A percentile compares a stretch with the other conserved stretches of the same genome.
phyloP scores from a whole-genome alignment of 2,329 filamentous ascomycete species.

The Basipetospora sp. region DNA sequence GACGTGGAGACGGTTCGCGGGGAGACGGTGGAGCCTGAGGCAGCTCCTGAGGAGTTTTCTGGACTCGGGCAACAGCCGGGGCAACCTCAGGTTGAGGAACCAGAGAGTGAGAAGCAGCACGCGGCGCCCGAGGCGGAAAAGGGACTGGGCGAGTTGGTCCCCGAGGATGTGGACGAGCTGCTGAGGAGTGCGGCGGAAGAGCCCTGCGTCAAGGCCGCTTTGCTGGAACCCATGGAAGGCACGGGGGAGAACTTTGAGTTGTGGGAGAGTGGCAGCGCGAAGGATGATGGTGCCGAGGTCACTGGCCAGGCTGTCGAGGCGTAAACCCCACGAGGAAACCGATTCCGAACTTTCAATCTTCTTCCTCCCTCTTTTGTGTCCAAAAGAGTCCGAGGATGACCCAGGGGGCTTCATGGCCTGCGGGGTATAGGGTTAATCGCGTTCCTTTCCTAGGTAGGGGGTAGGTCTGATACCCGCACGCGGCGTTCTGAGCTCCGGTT shows the following conservation, averaged over 20 bases:
- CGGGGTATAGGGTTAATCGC: no score
- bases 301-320: no score
- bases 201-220: slow-evolving; percentile 22
- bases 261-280: slow-evolving; percentile 53
- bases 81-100: slow-evolving; percentile 13
- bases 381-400: no score
- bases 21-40: neutral
- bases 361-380: no score
- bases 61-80: neutral
- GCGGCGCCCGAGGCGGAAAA: slow-evolving; percentile 2
- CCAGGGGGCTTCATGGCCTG: no score
- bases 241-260: slow-evolving; percentile 49
- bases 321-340: no score
- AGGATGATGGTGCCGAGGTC: no score
- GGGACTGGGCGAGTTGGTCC: slow-evolving; percentile 6
- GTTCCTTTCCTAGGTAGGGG: no score
- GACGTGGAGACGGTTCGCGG: slow-evolving; percentile 16
- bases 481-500: no score
- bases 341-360: no score
- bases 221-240: slow-evolving; percentile 41
- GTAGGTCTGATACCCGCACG: no score
- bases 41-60: neutral
- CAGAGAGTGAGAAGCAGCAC: slow-evolving; percentile 6
- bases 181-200: slow-evolving; percentile 19
- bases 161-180: slow-evolving; percentile 21